Evolutionary conservation across 306 rosid species (phyloP), one percentile per base, ranked within the genome.

Genomic region (Purshia tridentata): DNA sequence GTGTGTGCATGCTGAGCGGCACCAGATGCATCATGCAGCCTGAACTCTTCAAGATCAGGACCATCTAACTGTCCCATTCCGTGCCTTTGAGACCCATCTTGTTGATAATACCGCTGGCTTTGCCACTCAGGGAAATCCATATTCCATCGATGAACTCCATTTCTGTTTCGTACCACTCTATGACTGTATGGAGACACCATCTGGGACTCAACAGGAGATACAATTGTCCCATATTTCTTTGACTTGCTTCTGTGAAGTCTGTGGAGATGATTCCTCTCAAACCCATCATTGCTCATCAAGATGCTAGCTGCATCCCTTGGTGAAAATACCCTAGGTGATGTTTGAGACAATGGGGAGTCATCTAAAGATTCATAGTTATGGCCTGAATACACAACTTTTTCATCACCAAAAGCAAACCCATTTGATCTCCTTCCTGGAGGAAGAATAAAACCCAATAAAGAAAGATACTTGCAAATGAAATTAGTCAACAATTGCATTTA

Each of bases 341-440:
- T 72, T 74, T 69, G 84, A 63, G 87, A 60, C 84, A 87, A 73
- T 19, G 96, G 90, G 57, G 97, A 90, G 62, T 91, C 98, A 42
- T 95, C 99, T 72, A 88, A 72, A 51, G 86, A 84, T 76, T 91
- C 97, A 50, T 87, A 88, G 75, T 54, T 77, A 66, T 88, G 90
- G 73, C 89, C 90, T 46, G 83, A 77, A 73, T 85, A 86, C 35
- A 65, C 79, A 77, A 85, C 62, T 73, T 69, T 91, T 56, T 91
- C 97, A 62, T 91, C 99, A 11, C 87, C 84, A 54, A 58, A 77
- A 19, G 86, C 81, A 58, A 73, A 84, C 50, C 92, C 90, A 78
- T 82, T 86, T 67, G 77, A 60, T 91, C 99, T 92, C 79, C 93
- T 86, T 78, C 96, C 98, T 95, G 96, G 56, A 53, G 29, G 35